Evolutionary conservation across 345 rosid species (phyloP), one percentile per base, ranked within the genome.

Genomic region (Boechera divaricarpa): DNA sequence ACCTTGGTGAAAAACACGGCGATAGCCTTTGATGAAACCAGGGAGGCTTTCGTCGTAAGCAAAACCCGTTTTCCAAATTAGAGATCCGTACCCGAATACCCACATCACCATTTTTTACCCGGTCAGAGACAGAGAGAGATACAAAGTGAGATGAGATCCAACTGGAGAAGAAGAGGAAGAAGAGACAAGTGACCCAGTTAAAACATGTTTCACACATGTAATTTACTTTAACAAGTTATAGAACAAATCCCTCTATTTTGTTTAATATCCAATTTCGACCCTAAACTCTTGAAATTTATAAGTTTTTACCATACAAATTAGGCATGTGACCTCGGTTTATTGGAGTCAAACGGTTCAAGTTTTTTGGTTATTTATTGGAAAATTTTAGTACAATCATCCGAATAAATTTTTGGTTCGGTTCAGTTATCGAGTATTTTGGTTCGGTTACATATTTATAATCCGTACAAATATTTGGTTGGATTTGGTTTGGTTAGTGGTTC

Each of bases 1-100:
- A 87, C 98, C 98, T 87, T 94, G 97, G 79, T 87, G 79, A 75
- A 91, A 91, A 38, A 91, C 94, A 15, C 94, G 94, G 73, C 96
- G 90, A 80, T 91, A 87, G 73, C 83, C 88, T 73, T 81, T 90
- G 84, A 91, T 88, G 90, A 80, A 91, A 62, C 97, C 98, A 38
- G 87, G 86, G 49, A 91, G 76, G 62, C 94, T 87, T 64, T 87
- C 91, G 71, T 90, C 97, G 54, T 78, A 84, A 41, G 80, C 79
- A 55, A 91, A 90, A 41, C 96, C 96, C 4, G 93, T 81, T 82
- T 94, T 90, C 97, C 98, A 94, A 18, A 88, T 90, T 3, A 91
- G 77, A 81, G 96, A 89, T 28, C 97, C 94, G 65, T 89, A 90
- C 61, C 94, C 97, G 70, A 94, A 94, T 32, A 87, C 93, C 96